phyloP scores from a whole-genome alignment of 345 rosid species.

The Citrus glauca region DNA sequence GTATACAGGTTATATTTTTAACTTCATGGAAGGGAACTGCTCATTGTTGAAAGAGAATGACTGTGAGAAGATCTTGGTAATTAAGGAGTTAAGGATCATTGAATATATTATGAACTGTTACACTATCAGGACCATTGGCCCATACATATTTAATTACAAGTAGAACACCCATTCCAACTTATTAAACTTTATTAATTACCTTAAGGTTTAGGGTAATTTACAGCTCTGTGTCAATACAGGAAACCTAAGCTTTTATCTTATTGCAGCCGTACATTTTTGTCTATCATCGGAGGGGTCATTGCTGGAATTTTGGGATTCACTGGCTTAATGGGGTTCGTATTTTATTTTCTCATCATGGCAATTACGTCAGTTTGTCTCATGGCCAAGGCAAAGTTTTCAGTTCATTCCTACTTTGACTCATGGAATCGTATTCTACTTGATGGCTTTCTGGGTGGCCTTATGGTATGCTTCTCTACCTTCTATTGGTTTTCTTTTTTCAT shows the following conservation, averaged over 20 bases:
- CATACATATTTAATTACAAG: not conserved
- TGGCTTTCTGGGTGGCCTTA: conserved; percentile 85
- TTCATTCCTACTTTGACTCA: conserved; percentile 68
- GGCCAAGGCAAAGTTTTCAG: conserved; percentile 81
- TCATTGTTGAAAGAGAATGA: not conserved
- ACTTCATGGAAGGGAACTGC: not conserved
- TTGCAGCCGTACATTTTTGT: conserved; percentile 92
- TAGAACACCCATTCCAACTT: not conserved
- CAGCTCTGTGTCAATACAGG: conserved; percentile 1
- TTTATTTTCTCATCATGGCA: conserved; percentile 83
- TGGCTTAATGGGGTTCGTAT: conserved; percentile 70
- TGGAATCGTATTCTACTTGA: conserved; percentile 75
- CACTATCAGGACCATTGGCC: not conserved
- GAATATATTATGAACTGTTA: not conserved
- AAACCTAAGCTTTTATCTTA: not conserved
- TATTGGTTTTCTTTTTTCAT: not conserved
- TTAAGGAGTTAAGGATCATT: not conserved
- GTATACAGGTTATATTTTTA: not conserved
- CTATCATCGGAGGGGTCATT: conserved; percentile 81
- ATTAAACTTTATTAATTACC: not conserved
- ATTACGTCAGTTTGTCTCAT: conserved; percentile 76
- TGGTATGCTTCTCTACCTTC: conserved; percentile 49
- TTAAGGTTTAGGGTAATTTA: not conserved
- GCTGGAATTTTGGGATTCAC: conserved; percentile 93
- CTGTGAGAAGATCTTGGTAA: not conserved